Evolutionary conservation across 2,329 filamentous ascomycete species (phyloP).

Genomic region (Colletotrichum lindemuthianum): DNA sequence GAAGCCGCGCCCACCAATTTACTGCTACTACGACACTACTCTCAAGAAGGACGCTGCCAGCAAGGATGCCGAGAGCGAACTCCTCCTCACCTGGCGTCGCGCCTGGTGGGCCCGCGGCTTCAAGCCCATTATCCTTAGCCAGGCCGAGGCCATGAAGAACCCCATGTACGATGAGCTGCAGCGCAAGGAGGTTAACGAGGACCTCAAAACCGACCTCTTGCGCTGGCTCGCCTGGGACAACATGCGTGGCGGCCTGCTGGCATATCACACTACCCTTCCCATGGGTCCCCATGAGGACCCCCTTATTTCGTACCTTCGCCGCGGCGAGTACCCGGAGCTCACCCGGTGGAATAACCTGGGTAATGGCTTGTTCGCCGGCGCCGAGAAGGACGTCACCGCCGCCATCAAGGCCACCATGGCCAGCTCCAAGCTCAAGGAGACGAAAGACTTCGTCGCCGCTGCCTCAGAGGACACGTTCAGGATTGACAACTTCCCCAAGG

Average conservation of each 20-base stretch:
- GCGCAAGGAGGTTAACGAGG: conserved; percentile 63
- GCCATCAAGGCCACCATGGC: conserved; percentile 70
- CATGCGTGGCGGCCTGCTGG: conserved; percentile 85
- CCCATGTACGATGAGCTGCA: conserved; percentile 80
- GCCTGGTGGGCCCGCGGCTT: conserved; percentile 98
- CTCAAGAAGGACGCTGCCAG: conserved; percentile 69
- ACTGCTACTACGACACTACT: conserved; percentile 88
- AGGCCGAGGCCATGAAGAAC: conserved; percentile 84
- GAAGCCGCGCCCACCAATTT: conserved; percentile 75
- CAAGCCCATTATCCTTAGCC: conserved; percentile 81
- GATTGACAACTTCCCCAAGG: conserved; percentile 70
- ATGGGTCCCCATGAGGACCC: conserved; percentile 82
- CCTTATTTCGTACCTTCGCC: conserved; percentile 76
- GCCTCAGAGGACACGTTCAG: conserved; percentile 69
- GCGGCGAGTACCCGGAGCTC: conserved; percentile 77
- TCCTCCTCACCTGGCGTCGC: conserved; percentile 87
- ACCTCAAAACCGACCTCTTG: conserved; percentile 76
- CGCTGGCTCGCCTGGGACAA: conserved; percentile 93
- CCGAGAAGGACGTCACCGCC: conserved; percentile 69
- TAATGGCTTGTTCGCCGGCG: conserved; percentile 78
- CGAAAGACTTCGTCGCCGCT: conserved; percentile 71
- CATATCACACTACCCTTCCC: conserved; percentile 82
- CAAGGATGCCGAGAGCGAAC: conserved; percentile 77
- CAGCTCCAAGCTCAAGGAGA: conserved; percentile 62
- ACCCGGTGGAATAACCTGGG: conserved; percentile 79